Percentiles rank a stretch among this genome's conserved stretches.
These are phyloP conservation scores for Penicillium glabrum DNA, from an alignment of 2,329 filamentous ascomycete species.

Conservation along the genomic window DNA sequence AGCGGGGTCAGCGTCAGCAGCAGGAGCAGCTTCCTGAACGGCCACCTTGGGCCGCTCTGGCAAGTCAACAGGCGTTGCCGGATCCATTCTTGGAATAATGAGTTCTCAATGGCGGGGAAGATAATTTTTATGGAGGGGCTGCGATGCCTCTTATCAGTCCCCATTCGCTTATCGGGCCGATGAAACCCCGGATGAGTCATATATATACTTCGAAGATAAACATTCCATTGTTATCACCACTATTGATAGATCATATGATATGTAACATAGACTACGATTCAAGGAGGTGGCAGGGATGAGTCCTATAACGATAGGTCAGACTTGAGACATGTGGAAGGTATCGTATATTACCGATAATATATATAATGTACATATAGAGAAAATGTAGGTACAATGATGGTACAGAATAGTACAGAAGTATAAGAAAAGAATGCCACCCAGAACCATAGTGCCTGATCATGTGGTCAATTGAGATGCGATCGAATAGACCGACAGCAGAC, in stretches of 20 bases:
- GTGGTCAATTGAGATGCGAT: background rate
- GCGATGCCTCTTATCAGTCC: conserved; percentile 26
- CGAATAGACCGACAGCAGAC: background rate
- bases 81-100: conserved; percentile 21
- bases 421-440: background rate
- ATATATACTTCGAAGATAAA: conserved; percentile 1
- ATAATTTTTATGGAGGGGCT: conserved; percentile 24
- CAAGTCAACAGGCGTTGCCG: conserved; percentile 24
- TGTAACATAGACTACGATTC: background rate
- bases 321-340: background rate
- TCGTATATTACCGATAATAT: background rate
- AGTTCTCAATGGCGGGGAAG: conserved; percentile 18
- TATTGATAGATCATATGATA: background rate
- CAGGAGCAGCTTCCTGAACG: conserved; percentile 1
- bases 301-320: background rate
- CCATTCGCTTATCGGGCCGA: conserved; percentile 28
- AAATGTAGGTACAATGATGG: background rate
- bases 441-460: conserved; percentile 4
- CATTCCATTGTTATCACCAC: background rate
- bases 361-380: conserved; percentile 2
- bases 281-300: background rate
- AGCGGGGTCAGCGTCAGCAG: background rate
- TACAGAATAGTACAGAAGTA: background rate
- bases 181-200: conserved; percentile 29
- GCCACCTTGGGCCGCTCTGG: conserved; percentile 26